Evolutionary conservation across 2,329 filamentous ascomycete genomes (phyloP).

Genomic region (Huntiella savannae): DNA sequence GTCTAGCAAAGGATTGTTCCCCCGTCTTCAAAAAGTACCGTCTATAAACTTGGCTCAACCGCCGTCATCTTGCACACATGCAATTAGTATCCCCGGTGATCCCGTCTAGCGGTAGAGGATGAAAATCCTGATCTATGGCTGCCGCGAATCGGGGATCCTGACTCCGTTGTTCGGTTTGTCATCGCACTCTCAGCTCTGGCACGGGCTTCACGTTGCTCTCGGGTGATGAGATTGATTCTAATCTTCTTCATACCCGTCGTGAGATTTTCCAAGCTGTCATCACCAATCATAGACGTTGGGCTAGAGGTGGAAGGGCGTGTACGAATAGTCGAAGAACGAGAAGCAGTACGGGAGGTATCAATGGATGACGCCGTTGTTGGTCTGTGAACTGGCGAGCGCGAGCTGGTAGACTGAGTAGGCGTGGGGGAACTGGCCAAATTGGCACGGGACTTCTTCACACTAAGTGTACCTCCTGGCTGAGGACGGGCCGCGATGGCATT

Average conservation of each 20-base stretch:
- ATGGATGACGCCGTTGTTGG: constrained; percentile 5
- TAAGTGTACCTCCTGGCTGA: neutral
- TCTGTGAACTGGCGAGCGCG: neutral
- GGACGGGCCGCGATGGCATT: constrained; percentile 3
- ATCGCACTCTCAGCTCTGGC: constrained; percentile 4
- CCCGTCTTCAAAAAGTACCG: too few species aligned
- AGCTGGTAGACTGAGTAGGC: neutral
- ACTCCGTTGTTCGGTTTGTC: too few species aligned
- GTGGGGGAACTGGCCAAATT: neutral
- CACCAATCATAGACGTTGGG: constrained; percentile 12
- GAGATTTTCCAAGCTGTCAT: constrained; percentile 32
- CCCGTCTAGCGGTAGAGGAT: too few species aligned
- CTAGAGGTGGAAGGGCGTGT: constrained; percentile 8
- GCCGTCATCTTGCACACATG: too few species aligned
- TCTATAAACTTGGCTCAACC: too few species aligned
- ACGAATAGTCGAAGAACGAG: constrained; percentile 6
- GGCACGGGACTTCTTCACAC: constrained; percentile 10
- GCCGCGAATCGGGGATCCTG: too few species aligned
- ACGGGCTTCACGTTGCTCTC: constrained; percentile 34
- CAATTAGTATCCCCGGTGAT: too few species aligned
- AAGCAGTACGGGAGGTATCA: constrained; percentile 1
- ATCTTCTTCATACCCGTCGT: constrained; percentile 42
- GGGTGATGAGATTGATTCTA: constrained; percentile 40
- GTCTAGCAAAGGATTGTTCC: too few species aligned
- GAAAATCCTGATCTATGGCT: too few species aligned